Evolutionary conservation across 495 filamentous ascomycete genomes (phyloP), one percentile per base, ranked within the genome.

Genomic region (Aspergillus hancockii): DNA sequence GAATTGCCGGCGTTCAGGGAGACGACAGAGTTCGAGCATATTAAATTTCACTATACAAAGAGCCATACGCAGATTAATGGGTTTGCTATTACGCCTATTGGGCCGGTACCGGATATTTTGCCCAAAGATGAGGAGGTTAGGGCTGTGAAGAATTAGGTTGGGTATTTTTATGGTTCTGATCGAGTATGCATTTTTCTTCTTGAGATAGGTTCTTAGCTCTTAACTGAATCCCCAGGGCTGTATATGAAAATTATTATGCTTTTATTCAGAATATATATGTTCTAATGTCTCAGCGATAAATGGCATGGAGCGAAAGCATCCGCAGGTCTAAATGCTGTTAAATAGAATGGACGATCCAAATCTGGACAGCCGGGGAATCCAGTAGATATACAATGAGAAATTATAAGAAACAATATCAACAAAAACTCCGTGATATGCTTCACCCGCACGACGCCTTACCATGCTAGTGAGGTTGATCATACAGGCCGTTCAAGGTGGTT

Each of bases 1-100:
- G 83, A 89, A 67, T 58, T 78, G 12, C 78, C 78, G 16, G 83
- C 81, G 54, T 88, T 89, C 67, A 62, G 68, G 59, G 81, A 85
- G 4, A 90, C 88, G 38, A 88, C 83, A 12, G 67, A 87, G 51
- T 89, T 88, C 63, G 84, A 87, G 65, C 86, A 89, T 74, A 89
- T 88, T 69, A 88, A 88, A 75, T 81, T 80, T 21, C 86, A 89
- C 69, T 89, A 89, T 69, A 88, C 86, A 16, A 88, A 86, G 76
- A 85, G 81, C 62, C 86, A 89, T 76, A 75, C 68, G 70, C 86
- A 88, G 77, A 88, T 89, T 64, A 89, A 89, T 75, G 82, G 65
- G 54, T 78, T 76, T 67, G 68, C 62, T 23, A 87, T 89, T 66
- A 89, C 86, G 41, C 86, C 86, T n/a, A 63, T 88, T 43, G 86